These are phyloP conservation scores for Aspergillus neoniger DNA, from an alignment of 2,329 filamentous ascomycete genomes.

Conservation along the genomic window DNA sequence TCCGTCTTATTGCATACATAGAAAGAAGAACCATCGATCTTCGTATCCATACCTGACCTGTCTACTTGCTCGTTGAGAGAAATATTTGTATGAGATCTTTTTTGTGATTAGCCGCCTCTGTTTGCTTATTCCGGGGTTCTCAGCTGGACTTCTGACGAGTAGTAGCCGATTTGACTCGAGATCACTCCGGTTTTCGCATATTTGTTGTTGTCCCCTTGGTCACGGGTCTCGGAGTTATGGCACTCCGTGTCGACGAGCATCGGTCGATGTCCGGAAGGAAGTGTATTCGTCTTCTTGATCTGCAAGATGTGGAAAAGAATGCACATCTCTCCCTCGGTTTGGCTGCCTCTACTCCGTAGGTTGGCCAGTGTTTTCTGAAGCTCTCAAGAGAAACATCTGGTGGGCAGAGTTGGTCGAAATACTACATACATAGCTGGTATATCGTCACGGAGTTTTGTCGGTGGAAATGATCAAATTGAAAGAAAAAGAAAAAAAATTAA, in stretches of 20 bases:
- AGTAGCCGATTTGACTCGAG: not conserved
- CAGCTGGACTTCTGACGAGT: conserved; percentile 7
- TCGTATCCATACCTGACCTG: conserved; percentile 2
- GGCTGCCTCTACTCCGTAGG: not conserved
- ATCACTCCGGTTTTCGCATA: not conserved
- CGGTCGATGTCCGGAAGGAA: not conserved
- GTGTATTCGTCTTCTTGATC: not conserved
- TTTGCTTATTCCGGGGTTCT: conserved; percentile 10
- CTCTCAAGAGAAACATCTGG: not conserved
- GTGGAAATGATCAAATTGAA: not conserved
- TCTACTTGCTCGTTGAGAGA: not conserved
- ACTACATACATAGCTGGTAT: not conserved
- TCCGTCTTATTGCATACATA: not conserved
- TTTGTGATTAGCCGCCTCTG: conserved; percentile 9
- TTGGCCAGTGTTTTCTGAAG: not conserved
- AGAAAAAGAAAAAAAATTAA: too few relatives aligned
- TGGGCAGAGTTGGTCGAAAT: not conserved
- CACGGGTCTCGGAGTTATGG: conserved; percentile 13
- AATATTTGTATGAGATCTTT: not conserved
- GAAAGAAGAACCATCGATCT: not conserved
- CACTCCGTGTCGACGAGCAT: conserved; percentile 9
- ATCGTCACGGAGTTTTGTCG: not conserved
- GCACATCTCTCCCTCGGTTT: not conserved
- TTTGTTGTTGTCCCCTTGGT: not conserved
- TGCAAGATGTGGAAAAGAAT: not conserved